These are phyloP conservation scores for Aristolochia fimbriata DNA, from an alignment of 164 flowering plant species.

Conservation along the genomic window DNA sequence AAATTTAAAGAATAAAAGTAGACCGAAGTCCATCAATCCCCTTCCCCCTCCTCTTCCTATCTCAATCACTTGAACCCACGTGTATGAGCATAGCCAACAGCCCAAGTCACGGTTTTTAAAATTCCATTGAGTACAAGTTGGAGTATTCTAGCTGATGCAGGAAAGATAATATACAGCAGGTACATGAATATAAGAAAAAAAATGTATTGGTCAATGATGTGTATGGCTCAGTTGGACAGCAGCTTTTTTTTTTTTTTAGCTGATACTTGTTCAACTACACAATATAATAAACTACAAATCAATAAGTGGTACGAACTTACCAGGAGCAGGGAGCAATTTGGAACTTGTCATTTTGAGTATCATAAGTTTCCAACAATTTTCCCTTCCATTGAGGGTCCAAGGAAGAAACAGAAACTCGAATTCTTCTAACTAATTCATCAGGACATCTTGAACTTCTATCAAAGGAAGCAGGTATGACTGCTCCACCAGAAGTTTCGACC, in stretches of 20 bases:
- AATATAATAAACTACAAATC: neutral
- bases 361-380: slow-evolving; percentile 75
- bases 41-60: too few relatives aligned
- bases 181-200: neutral
- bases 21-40: too few relatives aligned
- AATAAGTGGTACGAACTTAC: slow-evolving; percentile 25
- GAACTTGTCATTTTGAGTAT: slow-evolving; percentile 47
- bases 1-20: too few relatives aligned
- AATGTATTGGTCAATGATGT: neutral
- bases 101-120: too few relatives aligned
- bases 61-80: too few relatives aligned
- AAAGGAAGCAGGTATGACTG: slow-evolving; percentile 57
- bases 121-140: too few relatives aligned
- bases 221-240: neutral
- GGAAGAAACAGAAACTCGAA: slow-evolving; percentile 49
- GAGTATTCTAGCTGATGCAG: too few relatives aligned
- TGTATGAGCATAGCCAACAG: too few relatives aligned
- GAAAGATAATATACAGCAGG: neutral
- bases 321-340: slow-evolving; percentile 68
- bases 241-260: neutral
- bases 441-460: slow-evolving; percentile 73
- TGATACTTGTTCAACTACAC: too few relatives aligned
- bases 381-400: slow-evolving; percentile 63
- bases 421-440: slow-evolving; percentile 74
- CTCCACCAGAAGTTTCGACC: slow-evolving; percentile 68